Percentiles rank a stretch among this genome's conserved stretches.
These are phyloP conservation scores for Pestalotiopsis sp. DNA, from an alignment of 2,329 filamentous ascomycete genomes.

Conservation along the genomic window DNA sequence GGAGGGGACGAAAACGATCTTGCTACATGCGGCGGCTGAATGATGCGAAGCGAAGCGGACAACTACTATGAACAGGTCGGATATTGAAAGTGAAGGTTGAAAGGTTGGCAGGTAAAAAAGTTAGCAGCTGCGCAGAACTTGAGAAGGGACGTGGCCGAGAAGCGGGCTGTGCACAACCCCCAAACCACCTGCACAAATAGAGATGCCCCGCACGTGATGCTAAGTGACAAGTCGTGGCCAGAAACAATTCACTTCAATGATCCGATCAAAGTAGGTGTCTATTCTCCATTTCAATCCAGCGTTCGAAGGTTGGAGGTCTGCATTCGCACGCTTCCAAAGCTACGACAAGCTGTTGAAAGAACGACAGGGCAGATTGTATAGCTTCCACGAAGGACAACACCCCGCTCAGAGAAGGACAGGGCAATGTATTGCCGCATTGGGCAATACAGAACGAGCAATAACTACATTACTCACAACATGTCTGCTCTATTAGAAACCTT, in stretches of 20 bases:
- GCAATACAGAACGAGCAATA: neutral
- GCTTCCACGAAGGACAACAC: no score
- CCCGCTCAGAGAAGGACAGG: neutral
- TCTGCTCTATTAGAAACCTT: neutral
- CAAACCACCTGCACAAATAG: neutral
- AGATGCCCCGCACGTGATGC: neutral
- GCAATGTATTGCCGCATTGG: neutral
- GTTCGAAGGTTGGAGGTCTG: no score
- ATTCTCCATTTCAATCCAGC: neutral
- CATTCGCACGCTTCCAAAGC: no score
- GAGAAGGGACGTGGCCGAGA: neutral
- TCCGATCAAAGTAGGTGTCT: neutral
- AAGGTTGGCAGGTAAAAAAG: neutral
- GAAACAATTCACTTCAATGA: neutral
- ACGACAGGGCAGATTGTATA: no score
- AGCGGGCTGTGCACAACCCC: neutral
- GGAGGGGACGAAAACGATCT: neutral
- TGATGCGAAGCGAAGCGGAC: neutral
- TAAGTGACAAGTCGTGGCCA: neutral
- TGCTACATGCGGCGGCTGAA: neutral
- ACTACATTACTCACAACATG: neutral
- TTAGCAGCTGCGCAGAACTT: neutral
- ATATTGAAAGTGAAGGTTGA: neutral
- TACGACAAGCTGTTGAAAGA: no score
- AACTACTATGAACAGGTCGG: neutral